A percentile compares a stretch with the other conserved stretches of the same genome.
phyloP scores from a whole-genome alignment of 768 basidiomycete species.

The Tylopilus subfusipes region DNA sequence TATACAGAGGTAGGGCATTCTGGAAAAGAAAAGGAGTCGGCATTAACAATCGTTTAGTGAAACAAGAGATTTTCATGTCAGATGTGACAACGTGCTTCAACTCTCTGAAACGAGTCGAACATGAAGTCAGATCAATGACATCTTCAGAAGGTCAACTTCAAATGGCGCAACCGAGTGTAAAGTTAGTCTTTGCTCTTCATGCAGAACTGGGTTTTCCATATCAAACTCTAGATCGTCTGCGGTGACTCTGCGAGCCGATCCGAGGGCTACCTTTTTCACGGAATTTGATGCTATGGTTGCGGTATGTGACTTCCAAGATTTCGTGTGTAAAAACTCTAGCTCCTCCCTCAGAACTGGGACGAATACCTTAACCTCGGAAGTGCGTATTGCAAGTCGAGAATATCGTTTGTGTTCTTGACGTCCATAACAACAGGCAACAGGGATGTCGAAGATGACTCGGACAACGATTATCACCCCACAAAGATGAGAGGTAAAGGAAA shows the following conservation, averaged over 20 bases:
- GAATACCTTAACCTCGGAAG: conserved; percentile 52
- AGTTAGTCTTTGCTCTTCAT: conserved; percentile 40
- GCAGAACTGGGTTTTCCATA: neutral
- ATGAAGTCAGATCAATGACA: conserved; percentile 52
- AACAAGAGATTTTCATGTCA: conserved; percentile 77
- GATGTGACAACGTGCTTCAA: conserved; percentile 79
- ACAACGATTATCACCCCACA: conserved; percentile 51
- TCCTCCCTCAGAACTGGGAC: conserved; percentile 52
- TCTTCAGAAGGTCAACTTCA: conserved; percentile 55
- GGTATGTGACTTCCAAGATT: conserved; percentile 36
- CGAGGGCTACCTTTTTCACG: conserved; percentile 43
- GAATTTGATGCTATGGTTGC: conserved; percentile 66
- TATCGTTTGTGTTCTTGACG: neutral
- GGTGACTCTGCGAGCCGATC: conserved; percentile 53
- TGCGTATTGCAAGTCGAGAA: conserved; percentile 18
- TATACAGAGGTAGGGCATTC: conserved; percentile 44
- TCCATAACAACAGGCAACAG: conserved; percentile 5
- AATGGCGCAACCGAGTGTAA: conserved; percentile 63
- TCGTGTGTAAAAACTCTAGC: neutral
- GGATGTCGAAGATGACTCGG: conserved; percentile 34
- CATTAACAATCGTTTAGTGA: conserved; percentile 46
- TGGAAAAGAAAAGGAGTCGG: neutral
- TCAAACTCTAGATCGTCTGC: conserved; percentile 40
- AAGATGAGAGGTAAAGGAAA: conserved; percentile 27
- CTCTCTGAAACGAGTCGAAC: conserved; percentile 73